Percentiles rank a stretch among this genome's conserved stretches.
These are phyloP conservation scores for Aquilaria sinensis DNA, from an alignment of 345 rosid species.

Conservation along the genomic window DNA sequence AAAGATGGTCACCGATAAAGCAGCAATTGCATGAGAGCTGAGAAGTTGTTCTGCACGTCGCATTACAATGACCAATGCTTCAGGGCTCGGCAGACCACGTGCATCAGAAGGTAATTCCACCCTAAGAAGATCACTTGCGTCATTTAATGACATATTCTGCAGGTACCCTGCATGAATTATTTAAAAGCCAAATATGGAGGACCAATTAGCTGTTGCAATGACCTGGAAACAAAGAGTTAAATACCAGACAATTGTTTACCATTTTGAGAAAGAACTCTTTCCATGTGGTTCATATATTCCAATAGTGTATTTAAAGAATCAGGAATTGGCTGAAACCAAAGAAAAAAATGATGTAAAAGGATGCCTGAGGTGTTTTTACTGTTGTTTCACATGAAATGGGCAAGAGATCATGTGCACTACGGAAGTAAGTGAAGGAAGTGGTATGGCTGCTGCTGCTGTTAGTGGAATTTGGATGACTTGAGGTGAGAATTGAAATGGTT, in stretches of 20 bases:
- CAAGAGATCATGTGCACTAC: slow-evolving; percentile 22
- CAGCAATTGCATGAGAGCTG: slow-evolving; percentile 39
- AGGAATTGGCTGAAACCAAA: slow-evolving; percentile 68
- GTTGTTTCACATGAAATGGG: background rate
- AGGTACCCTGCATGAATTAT: slow-evolving; percentile 41
- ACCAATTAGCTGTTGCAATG: slow-evolving; percentile 13
- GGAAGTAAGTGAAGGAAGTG: slow-evolving; percentile 58
- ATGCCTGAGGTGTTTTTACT: no score
- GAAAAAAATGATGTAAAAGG: background rate
- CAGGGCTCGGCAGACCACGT: slow-evolving; percentile 55
- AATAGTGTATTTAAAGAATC: slow-evolving; percentile 69
- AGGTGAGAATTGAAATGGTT: slow-evolving; percentile 44
- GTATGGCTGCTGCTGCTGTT: slow-evolving; percentile 40
- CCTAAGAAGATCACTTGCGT: slow-evolving; percentile 27
- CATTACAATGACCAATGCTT: slow-evolving; percentile 55
- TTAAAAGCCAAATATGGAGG: slow-evolving; percentile 3
- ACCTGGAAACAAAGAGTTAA: slow-evolving; percentile 6
- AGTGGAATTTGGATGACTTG: slow-evolving; percentile 64
- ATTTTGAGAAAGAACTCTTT: slow-evolving; percentile 53
- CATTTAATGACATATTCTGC: slow-evolving; percentile 34
- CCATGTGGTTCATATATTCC: slow-evolving; percentile 77
- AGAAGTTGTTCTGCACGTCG: slow-evolving; percentile 63
- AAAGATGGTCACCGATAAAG: slow-evolving; percentile 52
- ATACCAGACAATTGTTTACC: slow-evolving; percentile 33
- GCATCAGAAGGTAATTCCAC: slow-evolving; percentile 43